Base-by-base conservation (phyloP, 805 yeast species). In the Candida awuae region DNA sequence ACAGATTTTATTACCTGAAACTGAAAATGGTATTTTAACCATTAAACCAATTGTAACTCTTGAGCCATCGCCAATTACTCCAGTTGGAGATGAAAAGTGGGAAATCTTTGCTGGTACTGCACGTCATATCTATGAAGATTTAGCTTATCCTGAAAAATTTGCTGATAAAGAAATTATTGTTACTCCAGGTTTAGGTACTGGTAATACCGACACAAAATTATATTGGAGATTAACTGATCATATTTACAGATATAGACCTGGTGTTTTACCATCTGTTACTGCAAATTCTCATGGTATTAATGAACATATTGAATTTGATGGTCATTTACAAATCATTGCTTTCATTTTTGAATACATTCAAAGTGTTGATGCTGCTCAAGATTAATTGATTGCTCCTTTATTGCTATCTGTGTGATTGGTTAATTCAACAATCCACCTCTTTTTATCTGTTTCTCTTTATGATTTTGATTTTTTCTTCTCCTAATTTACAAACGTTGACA, bases 181-280 rank as follows among this genome's bases (percentile, higher is more conserved):
- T 9, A 68, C 82, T 1, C 85, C 86, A 1, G 66, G 73, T 25
- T 55, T 80, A 29, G 72, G 76, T 67, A 67, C 83, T 2, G 87
- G 80, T 10, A 80, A 80, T 55, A 80, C 87, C 5, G 88, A 81
- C 52, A 80, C 86, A 3, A 62, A 65, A 40, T 64, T 69, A 49
- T 81, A 77, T 59, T 77, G 84, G 85, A 54, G 60, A 34, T 61
- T 81, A 49, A 71, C 81, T 2, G 55, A 63, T 22, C 67, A 77
- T 51, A 77, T 81, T 39, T 81, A 66, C 61, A 67, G 87, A 44
- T 77, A 68, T 54, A 62, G 67, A 27, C 80, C 84, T 7, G 72
- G 70, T 25, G 56, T 61, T 16, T 46, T 55, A 17, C 61, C 63
- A 14, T 62, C 64, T 25, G 56, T 62, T 20, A 65, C 62, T 32